Evolutionary conservation across 345 rosid species (phyloP).

Genomic region (Moricandia moricandioides): DNA sequence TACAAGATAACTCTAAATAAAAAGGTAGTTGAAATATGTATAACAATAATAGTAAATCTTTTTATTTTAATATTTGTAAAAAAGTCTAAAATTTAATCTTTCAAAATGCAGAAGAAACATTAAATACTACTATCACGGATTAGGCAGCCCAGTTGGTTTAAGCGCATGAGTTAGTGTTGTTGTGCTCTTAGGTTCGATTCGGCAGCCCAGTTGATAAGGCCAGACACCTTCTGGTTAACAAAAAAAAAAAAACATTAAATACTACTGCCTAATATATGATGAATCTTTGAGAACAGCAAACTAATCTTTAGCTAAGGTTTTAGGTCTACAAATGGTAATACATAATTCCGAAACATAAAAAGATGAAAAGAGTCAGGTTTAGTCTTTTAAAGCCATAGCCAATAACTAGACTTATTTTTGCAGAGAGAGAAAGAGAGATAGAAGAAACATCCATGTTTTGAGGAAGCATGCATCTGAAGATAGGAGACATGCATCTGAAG

Average conservation of each 20-base stretch:
- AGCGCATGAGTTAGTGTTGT: no score
- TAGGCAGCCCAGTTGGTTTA: no score
- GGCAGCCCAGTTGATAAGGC: no score
- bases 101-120: not conserved
- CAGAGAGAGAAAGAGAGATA: conserved; percentile 22
- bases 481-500: conserved; percentile 31
- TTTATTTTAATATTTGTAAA: not conserved
- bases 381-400: conserved; percentile 15
- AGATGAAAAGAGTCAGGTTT: conserved; percentile 22
- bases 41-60: not conserved
- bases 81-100: not conserved
- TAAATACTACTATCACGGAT: not conserved
- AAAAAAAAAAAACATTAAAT: not conserved
- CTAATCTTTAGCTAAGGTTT: not conserved
- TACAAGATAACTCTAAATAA: not conserved
- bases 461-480: conserved; percentile 33
- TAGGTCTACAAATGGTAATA: not conserved
- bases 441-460: conserved; percentile 36
- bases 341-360: not conserved
- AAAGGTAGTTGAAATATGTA: no score
- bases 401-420: conserved; percentile 13
- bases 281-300: not conserved
- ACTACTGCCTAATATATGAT: not conserved
- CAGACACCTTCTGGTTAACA: no score
- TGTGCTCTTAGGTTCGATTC: no score